Conservation (phyloP, 352 stramenopile genomes). For the Globisporangium middletonii region DNA sequence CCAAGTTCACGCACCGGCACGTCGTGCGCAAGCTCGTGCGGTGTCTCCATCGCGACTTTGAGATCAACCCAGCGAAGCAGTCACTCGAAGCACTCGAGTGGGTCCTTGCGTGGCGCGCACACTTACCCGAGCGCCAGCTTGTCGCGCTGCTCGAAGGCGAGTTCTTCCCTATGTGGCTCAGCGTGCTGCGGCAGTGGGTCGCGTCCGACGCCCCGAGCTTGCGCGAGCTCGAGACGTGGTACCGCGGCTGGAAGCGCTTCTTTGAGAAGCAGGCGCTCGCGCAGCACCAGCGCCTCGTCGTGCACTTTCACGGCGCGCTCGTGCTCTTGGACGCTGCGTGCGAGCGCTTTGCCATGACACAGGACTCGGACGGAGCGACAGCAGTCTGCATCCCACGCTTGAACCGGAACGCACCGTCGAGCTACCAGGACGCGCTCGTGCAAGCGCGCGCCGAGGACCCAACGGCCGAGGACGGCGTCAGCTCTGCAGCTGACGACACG, state of each 20-base stretch:
- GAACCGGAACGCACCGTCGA: conserved; percentile 40
- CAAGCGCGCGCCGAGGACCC: conserved; percentile 24
- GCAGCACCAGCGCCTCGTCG: conserved; percentile 48
- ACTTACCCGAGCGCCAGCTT: conserved; percentile 69
- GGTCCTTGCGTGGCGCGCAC: conserved; percentile 66
- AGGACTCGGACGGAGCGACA: too few species aligned
- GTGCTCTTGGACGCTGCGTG: conserved; percentile 55
- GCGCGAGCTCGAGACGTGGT: conserved; percentile 75
- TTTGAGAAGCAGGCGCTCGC: conserved; percentile 63
- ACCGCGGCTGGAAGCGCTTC: conserved; percentile 78
- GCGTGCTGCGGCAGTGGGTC: conserved; percentile 79
- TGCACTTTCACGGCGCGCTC: conserved; percentile 75
- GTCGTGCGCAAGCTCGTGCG: conserved; percentile 72
- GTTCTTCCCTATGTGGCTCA: conserved; percentile 90
- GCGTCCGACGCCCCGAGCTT: conserved; percentile 25
- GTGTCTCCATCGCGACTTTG: conserved; percentile 76
- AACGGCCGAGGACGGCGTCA: conserved; percentile 12
- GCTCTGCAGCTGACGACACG: conserved; percentile 13
- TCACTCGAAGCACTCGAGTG: conserved; percentile 59
- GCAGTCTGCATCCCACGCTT: conserved; percentile 31
- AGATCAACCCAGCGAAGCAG: conserved; percentile 70
- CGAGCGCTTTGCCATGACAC: conserved; percentile 7
- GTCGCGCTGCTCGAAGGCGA: conserved; percentile 85
- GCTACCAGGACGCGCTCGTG: conserved; percentile 75
- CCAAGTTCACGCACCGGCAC: conserved; percentile 78